These are phyloP conservation scores for Lactarius vividus DNA, from an alignment of 768 basidiomycete genomes.

Conservation along the genomic window DNA sequence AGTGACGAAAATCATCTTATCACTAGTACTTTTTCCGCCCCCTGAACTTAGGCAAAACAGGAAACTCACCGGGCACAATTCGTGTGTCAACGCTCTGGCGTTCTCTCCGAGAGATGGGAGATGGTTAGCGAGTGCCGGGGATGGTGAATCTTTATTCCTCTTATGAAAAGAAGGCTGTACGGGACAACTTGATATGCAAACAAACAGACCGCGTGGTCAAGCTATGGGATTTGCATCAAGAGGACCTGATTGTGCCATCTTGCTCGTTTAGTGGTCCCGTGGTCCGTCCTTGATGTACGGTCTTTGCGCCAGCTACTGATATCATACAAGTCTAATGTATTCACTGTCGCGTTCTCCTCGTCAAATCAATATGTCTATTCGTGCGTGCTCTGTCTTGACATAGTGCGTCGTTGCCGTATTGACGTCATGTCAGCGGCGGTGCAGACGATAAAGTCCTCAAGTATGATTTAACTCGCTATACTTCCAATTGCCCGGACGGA, in stretches of 20 bases:
- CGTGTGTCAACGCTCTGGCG: constrained; percentile 39
- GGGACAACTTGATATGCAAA: neutral
- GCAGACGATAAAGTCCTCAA: constrained; percentile 24
- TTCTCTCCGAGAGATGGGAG: constrained; percentile 37
- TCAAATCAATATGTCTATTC: constrained; percentile 60
- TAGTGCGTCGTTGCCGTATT: neutral
- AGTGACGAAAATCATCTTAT: neutral
- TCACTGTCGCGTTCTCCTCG: constrained; percentile 68
- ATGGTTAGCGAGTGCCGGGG: constrained; percentile 42
- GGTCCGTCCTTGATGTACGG: constrained; percentile 26
- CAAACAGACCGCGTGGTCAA: constrained; percentile 35
- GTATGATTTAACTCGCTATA: constrained; percentile 23
- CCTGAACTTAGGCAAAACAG: constrained; percentile 27
- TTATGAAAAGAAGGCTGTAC: neutral
- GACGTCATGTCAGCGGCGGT: constrained; percentile 14
- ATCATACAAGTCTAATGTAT: constrained; percentile 56
- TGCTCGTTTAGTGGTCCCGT: constrained; percentile 32
- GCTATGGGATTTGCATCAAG: constrained; percentile 40
- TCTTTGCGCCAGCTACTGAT: constrained; percentile 1
- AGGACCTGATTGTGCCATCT: constrained; percentile 31
- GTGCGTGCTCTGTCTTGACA: constrained; percentile 41
- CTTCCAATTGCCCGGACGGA: neutral
- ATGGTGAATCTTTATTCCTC: constrained; percentile 32
- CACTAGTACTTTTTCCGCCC: neutral
- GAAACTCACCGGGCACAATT: constrained; percentile 36